phyloP scores from a whole-genome alignment of 305 asterid genomes.

The Fraxinus latifolia region DNA sequence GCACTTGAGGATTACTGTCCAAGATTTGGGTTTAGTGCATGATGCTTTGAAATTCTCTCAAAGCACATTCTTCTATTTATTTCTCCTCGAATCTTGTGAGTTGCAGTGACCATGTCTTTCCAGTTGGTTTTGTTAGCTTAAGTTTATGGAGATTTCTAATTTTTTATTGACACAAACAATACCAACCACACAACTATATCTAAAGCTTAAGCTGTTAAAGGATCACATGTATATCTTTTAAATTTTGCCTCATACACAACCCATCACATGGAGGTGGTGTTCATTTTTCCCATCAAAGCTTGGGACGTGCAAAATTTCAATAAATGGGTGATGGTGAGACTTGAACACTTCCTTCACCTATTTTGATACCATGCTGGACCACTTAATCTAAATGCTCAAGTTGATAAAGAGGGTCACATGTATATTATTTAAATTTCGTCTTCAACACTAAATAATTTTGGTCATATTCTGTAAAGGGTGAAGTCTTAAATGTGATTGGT shows the following conservation, averaged over 20 bases:
- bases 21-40: neutral
- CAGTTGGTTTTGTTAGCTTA: neutral
- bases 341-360: neutral
- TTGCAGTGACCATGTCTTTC: neutral
- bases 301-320: neutral
- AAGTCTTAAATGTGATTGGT: neutral
- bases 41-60: neutral
- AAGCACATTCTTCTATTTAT: neutral
- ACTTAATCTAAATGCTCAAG: neutral
- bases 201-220: neutral
- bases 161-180: neutral
- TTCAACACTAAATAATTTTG: neutral
- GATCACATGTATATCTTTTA: neutral
- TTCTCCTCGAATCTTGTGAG: neutral
- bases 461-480: conserved; percentile 1
- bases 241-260: neutral
- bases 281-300: neutral
- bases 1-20: neutral
- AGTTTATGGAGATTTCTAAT: neutral
- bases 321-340: neutral
- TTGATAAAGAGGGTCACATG: neutral
- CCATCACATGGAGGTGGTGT: neutral
- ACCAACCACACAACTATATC: neutral
- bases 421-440: neutral
- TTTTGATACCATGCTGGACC: neutral